These are phyloP conservation scores for Ustulina deusta DNA, from an alignment of 2,329 filamentous ascomycete species.

Conservation along the genomic window DNA sequence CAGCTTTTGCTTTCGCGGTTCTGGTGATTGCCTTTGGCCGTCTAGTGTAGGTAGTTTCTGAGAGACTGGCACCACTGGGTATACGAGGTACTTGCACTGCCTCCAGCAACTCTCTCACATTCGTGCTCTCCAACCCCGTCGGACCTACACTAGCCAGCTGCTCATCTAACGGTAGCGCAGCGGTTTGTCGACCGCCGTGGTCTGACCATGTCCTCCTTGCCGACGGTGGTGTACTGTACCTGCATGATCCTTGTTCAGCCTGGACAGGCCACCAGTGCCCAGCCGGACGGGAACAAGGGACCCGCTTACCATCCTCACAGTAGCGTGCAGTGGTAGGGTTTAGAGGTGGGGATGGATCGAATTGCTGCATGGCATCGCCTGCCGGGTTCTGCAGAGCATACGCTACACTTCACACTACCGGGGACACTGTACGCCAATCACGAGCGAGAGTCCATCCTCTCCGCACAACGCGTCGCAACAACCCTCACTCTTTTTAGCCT, in stretches of 20 bases:
- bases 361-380: slow-evolving; percentile 23
- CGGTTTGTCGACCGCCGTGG: slow-evolving; percentile 7
- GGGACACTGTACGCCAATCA: slow-evolving; percentile 28
- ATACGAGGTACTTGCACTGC: not conserved
- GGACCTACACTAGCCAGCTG: slow-evolving; percentile 15
- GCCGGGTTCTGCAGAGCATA: slow-evolving; percentile 2
- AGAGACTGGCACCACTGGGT: not conserved
- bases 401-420: slow-evolving; percentile 24
- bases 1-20: not conserved
- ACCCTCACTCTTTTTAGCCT: slow-evolving; percentile 39
- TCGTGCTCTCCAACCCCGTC: not conserved
- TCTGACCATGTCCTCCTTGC: slow-evolving; percentile 19
- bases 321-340: slow-evolving; percentile 33
- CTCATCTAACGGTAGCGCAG: slow-evolving; percentile 26
- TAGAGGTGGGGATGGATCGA: slow-evolving; percentile 23
- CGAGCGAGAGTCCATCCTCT: slow-evolving; percentile 22
- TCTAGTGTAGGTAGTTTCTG: not conserved
- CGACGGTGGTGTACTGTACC: slow-evolving; percentile 25
- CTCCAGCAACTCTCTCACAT: not conserved
- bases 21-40: not conserved
- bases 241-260: slow-evolving; percentile 36
- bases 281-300: slow-evolving; percentile 40
- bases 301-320: slow-evolving; percentile 26
- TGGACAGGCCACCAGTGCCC: slow-evolving; percentile 27
- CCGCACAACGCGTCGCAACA: slow-evolving; percentile 35